Conservation (phyloP, 1,284 basidiomycete species). For the Cutaneotrichosporon arboriforme region DNA sequence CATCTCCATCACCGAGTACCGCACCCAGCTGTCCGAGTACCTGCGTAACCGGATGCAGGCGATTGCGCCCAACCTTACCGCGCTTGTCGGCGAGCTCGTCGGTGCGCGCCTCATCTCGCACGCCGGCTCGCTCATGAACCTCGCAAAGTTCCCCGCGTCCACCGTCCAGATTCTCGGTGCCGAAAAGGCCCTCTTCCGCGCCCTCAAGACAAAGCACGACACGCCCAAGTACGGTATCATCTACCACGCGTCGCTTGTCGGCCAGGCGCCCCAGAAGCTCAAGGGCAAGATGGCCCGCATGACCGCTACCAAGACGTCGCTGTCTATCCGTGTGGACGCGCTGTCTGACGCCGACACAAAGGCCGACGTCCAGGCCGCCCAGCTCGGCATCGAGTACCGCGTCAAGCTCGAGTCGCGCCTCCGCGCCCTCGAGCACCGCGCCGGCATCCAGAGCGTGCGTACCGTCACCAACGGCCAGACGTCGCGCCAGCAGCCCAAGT, state of each 20-base stretch:
- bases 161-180: constrained; percentile 98
- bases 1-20: constrained; percentile 90
- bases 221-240: constrained; percentile 98
- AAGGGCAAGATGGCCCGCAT: constrained; percentile 99
- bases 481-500: constrained; percentile 61
- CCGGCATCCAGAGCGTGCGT: constrained; percentile 61
- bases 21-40: constrained; percentile 88
- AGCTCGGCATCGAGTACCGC: constrained; percentile 87
- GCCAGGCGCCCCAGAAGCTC: constrained; percentile 93
- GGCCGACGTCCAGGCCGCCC: constrained; percentile 69
- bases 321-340: constrained; percentile 94
- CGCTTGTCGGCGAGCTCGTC: constrained; percentile 92
- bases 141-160: constrained; percentile 95
- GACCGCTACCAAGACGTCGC: constrained; percentile 95
- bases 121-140: constrained; percentile 85
- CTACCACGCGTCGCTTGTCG: constrained; percentile 93
- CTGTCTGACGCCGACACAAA: constrained; percentile 88
- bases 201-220: constrained; percentile 97
- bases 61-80: constrained; percentile 89
- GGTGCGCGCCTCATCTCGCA: constrained; percentile 95
- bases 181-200: constrained; percentile 96
- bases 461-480: constrained; percentile 56
- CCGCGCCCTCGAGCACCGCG: constrained; percentile 77
- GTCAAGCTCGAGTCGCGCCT: constrained; percentile 92
- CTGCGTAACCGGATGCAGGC: constrained; percentile 95